Base-by-base conservation (phyloP, 352 stramenopile genomes). In the Globisporangium viniferum region DNA sequence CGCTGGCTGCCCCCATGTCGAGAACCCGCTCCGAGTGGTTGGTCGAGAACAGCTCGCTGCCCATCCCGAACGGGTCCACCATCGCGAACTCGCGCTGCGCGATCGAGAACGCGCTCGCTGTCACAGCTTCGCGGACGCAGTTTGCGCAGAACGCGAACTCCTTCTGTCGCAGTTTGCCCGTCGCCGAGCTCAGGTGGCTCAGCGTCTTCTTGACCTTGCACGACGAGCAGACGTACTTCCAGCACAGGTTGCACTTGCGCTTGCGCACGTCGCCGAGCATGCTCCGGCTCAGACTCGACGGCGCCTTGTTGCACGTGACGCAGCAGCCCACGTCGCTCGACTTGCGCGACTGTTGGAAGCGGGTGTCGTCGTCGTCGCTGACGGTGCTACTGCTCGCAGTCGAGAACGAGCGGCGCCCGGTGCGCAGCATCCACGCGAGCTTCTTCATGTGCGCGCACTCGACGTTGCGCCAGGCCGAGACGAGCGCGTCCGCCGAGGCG, bases 401-500 rank as follows among this genome's bases (percentile, higher is more conserved):
- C 87, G 72, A 9, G 86, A 97, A n/a, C 78, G 94, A 55, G 84
- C 82, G 70, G 97, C 92, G 73, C 81, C 63, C 89, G 85, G 20
- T 95, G 98, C 20, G 88, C 82, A 72, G 96, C 89, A 5, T 93
- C 98, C 20, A 59, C 54, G 93, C 96, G 9, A 92, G 80, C 14
- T 82, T 72, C 64, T 64, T 69, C 20, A 59, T 33, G 1, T 69
- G 55, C 15, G 39, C 44, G 35, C 64, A 69, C n/a, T 64, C 44
- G 48, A 64, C 64, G 31, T 51, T 51, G 31, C 35, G 29, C 41
- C 64, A 59, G 24, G 33, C 41, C 2, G 64, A 55, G 2, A 64
- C 36, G 41, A 69, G 29, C 29, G 29, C 29, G 46, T 69, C 64
- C 2, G 64, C 64, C 1, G 67, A 70, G 22, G 79, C 83, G 33